These are phyloP conservation scores for Moesziomyces aphidis DNA, from an alignment of 1,284 basidiomycete species.

Conservation along the genomic window DNA sequence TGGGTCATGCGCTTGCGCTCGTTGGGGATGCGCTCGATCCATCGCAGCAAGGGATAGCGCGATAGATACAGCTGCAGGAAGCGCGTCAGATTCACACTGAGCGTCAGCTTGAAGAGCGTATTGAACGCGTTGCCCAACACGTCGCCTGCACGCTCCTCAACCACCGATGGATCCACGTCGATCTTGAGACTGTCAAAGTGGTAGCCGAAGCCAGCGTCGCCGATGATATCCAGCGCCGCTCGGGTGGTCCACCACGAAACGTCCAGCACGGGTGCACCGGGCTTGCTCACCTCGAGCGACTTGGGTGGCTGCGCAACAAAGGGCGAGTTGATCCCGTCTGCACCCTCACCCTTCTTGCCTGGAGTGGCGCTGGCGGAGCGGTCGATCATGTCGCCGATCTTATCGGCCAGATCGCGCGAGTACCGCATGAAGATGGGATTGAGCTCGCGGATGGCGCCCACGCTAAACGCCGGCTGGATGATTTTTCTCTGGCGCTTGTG, in stretches of 20 bases:
- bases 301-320: slow-evolving; percentile 22
- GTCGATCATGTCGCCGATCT: slow-evolving; percentile 47
- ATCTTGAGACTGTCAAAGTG: slow-evolving; percentile 48
- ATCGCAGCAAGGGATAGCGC: slow-evolving; percentile 46
- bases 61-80: slow-evolving; percentile 53
- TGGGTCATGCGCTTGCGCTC: slow-evolving; percentile 41
- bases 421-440: slow-evolving; percentile 54
- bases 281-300: slow-evolving; percentile 14
- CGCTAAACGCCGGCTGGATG: slow-evolving; percentile 60
- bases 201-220: slow-evolving; percentile 57
- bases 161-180: slow-evolving; percentile 18
- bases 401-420: slow-evolving; percentile 23
- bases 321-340: slow-evolving; percentile 18
- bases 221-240: slow-evolving; percentile 59
- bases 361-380: slow-evolving; percentile 4
- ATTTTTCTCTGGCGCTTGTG: slow-evolving; percentile 62
- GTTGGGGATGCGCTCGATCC: slow-evolving; percentile 58
- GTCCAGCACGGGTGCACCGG: slow-evolving; percentile 43
- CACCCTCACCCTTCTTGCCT: neutral
- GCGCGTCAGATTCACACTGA: slow-evolving; percentile 31
- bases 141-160: slow-evolving; percentile 29
- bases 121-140: slow-evolving; percentile 43
- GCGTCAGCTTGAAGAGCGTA: slow-evolving; percentile 37
- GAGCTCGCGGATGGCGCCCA: slow-evolving; percentile 54
- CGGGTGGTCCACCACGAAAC: slow-evolving; percentile 43